Conservation (phyloP, 148 eudicot species). For the Limonium bicolor region DNA sequence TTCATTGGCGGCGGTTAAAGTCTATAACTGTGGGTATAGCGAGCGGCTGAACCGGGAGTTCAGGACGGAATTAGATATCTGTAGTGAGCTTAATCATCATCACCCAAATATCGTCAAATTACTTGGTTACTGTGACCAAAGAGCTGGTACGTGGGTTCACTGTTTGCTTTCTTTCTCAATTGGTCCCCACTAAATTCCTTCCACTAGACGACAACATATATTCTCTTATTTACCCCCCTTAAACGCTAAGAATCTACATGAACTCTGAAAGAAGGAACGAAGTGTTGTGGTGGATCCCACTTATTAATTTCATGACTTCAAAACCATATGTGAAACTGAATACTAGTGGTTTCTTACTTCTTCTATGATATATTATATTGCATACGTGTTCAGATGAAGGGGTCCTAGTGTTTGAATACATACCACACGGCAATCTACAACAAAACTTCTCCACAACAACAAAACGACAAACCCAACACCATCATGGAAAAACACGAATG, state of each 20-base stretch:
- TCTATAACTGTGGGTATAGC: conserved; percentile 29
- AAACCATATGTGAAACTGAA: too few relatives aligned
- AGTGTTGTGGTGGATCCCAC: too few relatives aligned
- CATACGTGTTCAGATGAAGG: conserved; percentile 54
- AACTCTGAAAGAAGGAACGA: too few relatives aligned
- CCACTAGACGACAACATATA: too few relatives aligned
- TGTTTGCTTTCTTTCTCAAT: too few relatives aligned
- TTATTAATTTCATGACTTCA: too few relatives aligned
- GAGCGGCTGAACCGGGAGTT: conserved; percentile 39
- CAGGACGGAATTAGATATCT: conserved; percentile 52
- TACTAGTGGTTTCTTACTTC: too few relatives aligned
- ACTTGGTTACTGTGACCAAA: conserved; percentile 50
- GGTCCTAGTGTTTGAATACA: conserved; percentile 48
- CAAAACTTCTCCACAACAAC: conserved; percentile 40
- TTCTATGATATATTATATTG: too few relatives aligned
- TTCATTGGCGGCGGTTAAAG: conserved; percentile 44
- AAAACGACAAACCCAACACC: conserved; percentile 3
- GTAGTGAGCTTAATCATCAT: conserved; percentile 33
- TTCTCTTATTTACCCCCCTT: too few relatives aligned
- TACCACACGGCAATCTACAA: conserved; percentile 49
- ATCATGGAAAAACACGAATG: conserved; percentile 51
- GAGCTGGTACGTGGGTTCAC: too few relatives aligned
- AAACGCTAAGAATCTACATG: too few relatives aligned
- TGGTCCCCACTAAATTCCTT: too few relatives aligned
- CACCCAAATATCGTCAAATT: conserved; percentile 46